phyloP scores from a whole-genome alignment of 73 alveolate species.

The Paramecium pentaurelia region DNA sequence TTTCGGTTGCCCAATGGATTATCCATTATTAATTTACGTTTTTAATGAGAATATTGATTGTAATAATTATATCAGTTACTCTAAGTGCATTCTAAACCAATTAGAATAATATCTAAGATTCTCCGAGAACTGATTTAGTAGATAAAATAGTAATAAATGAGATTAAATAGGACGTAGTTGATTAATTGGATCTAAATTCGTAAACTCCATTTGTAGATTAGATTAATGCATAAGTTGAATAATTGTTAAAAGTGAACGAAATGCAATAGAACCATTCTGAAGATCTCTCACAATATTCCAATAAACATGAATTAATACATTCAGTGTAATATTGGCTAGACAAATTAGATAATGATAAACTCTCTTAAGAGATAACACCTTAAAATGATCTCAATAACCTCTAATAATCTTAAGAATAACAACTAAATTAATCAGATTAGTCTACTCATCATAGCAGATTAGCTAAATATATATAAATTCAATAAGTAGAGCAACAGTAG shows the following conservation, averaged over 20 bases:
- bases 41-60: conserved; percentile 12
- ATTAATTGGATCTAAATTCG: background rate
- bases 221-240: background rate
- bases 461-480: background rate
- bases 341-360: background rate
- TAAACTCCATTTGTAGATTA: background rate
- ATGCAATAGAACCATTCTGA: background rate
- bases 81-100: background rate
- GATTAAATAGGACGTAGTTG: background rate
- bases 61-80: background rate
- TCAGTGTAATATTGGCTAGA: background rate
- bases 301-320: background rate
- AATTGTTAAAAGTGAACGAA: background rate
- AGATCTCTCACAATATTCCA: background rate
- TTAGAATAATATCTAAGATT: background rate
- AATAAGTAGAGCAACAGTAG: background rate
- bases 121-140: background rate
- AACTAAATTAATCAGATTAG: background rate
- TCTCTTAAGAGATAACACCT: background rate
- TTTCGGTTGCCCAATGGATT: conserved; percentile 27
- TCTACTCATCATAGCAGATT: background rate
- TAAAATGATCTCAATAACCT: background rate
- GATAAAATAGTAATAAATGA: background rate
- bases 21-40: conserved; percentile 28
- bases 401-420: background rate